Base-by-base conservation (phyloP, 208 protist genomes). In the Leishmania gerbilli region DNA sequence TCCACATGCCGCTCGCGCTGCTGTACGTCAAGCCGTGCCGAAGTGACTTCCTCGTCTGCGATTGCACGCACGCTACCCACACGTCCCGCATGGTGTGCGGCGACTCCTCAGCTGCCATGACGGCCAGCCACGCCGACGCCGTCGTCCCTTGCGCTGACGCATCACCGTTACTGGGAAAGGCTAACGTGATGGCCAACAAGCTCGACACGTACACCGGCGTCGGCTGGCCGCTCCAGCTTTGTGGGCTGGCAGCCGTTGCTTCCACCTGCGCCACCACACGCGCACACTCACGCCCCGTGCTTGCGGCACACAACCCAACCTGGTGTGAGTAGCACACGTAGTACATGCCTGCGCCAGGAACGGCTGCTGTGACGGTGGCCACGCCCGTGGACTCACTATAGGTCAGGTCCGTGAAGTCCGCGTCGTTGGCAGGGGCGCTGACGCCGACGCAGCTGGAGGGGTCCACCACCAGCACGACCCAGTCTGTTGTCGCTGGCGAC, bases 261-360 rank as follows among this genome's bases (percentile, higher is more conserved):
- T 79, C 68, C n/a, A 98, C 83, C 8, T 62, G 79, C 3, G 89
- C 95, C 55, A 98, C 89, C 21, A 96, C 86, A 3, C 95, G 88
- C 31, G 95, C 93, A 85, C 93, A 96, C 62, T 97, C 91, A 24
- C 84, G 71, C 17, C 67, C 80, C 17, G 65, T 77, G 37, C 42
- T 77, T 15, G 80, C 67, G 31, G 77, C 85, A 79, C 92, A 95
- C 19, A 49, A n/a, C 21, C 71, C 90, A 0, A n/a, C 42, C 56
- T 85, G 86, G 71, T 95, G 84, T 15, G 92, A 91, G 88, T 96
- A 96, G 81, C 95, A 98, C 42, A 96, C 82, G 71, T 93, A 92
- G 88, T 93, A 98, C 37, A 71, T 88, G 7, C 92, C 93, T 24
- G 88, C 84, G 27, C 45, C 51, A 1, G 88, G 87, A 71, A 97